Evolutionary conservation across 164 flowering plant genomes (phyloP), one percentile per base, ranked within the genome.

Genomic region (Chimonanthus salicifolius): DNA sequence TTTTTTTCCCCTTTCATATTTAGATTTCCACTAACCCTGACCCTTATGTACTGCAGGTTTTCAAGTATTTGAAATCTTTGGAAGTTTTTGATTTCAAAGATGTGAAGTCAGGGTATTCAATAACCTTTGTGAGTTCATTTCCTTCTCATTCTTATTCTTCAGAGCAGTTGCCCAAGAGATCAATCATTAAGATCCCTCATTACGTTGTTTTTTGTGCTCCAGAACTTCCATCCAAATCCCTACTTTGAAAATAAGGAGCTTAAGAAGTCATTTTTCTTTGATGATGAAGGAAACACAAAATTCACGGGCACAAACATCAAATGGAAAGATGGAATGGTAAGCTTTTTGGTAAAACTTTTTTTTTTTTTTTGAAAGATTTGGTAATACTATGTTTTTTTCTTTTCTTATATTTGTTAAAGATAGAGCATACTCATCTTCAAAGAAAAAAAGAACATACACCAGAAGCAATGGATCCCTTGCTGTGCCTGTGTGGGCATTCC

Each of bases 1-100:
- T 68, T 49, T 69, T 3, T 9, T 48, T n/a, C n/a, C 4, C 54
- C 50, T 68, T 8, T 72, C 21, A n/a, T 44, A 20, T n/a, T 10
- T 44, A 54, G 15, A 9, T 54, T 54, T 63, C 8, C 20, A 18
- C 48, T 46, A 7, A 7, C 68, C 7, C 45, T 66, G 44, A 44
- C 15, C 68, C 58, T 62, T 44, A 20, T 49, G 60, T 75, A 63
- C 51, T 72, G 49, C 72, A 94, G 98, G 85, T 94, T 68, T 92
- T 94, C 80, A 92, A 88, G 85, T 76, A 87, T 78, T 72, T 94
- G 43, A 79, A 69, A 68, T 88, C 94, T n/a, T 78, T 94, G 54
- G 95, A 94, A 68, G 98, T 94, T 65, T 92, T 85, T 76, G 97
- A 94, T 76, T 87, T 75, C 58, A 90, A 91, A 73, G 94, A 92